Conservation (phyloP, 2,329 filamentous ascomycete genomes). For the Xylaria hypoxylon region DNA sequence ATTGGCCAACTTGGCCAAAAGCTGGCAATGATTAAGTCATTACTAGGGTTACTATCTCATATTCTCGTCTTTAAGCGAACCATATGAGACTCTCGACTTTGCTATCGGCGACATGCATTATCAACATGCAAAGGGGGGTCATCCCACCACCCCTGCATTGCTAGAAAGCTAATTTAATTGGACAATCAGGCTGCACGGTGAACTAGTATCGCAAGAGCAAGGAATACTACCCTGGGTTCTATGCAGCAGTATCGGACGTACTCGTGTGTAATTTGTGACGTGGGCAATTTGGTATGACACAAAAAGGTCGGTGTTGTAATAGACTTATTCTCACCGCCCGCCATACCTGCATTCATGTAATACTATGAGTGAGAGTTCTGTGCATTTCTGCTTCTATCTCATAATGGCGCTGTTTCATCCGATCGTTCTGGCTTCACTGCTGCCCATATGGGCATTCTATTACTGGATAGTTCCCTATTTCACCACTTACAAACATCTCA, state of each 20-base stretch:
- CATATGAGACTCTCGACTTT: background rate
- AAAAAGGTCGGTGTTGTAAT: background rate
- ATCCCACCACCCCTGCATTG: slow-evolving; percentile 4
- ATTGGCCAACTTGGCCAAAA: too few relatives aligned
- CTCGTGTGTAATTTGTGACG: slow-evolving; percentile 1
- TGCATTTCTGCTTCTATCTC: background rate
- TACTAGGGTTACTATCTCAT: background rate
- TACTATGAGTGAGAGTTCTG: background rate
- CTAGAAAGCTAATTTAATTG: slow-evolving; percentile 6
- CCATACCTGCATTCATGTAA: background rate
- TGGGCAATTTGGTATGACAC: background rate
- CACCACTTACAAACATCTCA: slow-evolving; percentile 35
- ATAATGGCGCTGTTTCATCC: slow-evolving; percentile 24
- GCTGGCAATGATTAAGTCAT: background rate
- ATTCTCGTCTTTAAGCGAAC: background rate
- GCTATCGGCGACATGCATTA: slow-evolving; percentile 7
- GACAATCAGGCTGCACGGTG: slow-evolving; percentile 8
- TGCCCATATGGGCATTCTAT: slow-evolving; percentile 30
- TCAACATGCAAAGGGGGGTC: slow-evolving; percentile 7
- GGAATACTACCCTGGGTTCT: background rate
- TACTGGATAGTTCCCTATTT: slow-evolving; percentile 38
- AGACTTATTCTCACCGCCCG: background rate
- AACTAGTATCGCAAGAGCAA: slow-evolving; percentile 9
- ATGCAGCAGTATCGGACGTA: background rate
- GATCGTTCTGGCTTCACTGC: slow-evolving; percentile 10